Evolutionary conservation across 2,329 filamentous ascomycete genomes (phyloP), one percentile per base, ranked within the genome.

Genomic region (Penicillium paneum): DNA sequence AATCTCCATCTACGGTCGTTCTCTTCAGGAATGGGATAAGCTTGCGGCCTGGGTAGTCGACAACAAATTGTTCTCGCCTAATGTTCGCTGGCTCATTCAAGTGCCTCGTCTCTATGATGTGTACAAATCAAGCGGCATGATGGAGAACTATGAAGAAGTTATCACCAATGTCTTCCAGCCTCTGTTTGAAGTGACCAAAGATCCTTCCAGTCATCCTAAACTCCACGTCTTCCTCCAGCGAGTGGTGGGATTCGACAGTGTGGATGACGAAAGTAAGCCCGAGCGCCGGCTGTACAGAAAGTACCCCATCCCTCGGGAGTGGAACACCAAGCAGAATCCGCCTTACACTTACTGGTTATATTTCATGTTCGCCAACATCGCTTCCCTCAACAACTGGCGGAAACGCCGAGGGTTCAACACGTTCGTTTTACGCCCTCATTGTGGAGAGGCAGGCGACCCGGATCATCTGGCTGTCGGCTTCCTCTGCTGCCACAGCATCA

Each of bases 341-440:
- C 94, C 94, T 0, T 99, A 99, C 77, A 97, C 89, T 71, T 99
- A 99, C 76, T 99, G 94, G 94, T 89, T 97, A 69, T 99, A 99
- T 76, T 96, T 96, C 69, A 81, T 97, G 49, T 97, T 94, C 68
- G 87, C 94, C 59, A 99, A 99, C 72, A 91, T 97, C 73, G 83
- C 88, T 0, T 96, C 92, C 10, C 81, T 99, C 64, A 99, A 99
- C 70, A 83, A 88, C 55, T 97, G 90, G 88, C 86, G 94, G 40
- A 93, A 91, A 69, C 86, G 88, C 68, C 87, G 93, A 47, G 92
- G 92, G 0, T 97, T 97, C 81, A 99, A 96, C 72, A 99, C 94
- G 0, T 95, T 99, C 71, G 81, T 95, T 17, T 79, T 99, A 48
- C 85, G 94, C 36, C 94, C 94, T 10, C 94, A 99, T 74, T 97